Evolutionary conservation across 2,329 filamentous ascomycete species (phyloP).

Genomic region (Elsinoe fawcettii): DNA sequence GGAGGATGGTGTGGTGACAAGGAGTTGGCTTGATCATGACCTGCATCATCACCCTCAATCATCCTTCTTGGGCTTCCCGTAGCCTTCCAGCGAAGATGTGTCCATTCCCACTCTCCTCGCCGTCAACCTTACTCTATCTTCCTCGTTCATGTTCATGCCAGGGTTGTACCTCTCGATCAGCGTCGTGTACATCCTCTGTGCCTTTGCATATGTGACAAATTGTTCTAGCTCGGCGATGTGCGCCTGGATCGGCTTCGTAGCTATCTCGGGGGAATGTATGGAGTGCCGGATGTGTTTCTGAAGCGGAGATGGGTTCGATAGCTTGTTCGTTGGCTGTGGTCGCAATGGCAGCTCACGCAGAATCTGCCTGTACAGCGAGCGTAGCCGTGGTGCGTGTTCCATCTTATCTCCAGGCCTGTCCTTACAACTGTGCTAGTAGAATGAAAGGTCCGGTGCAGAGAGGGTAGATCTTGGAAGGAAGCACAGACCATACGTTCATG

Average conservation of each 20-base stretch:
- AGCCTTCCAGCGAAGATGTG: neutral
- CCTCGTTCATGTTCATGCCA: constrained; percentile 77
- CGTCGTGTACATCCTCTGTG: constrained; percentile 76
- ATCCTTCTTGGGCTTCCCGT: neutral
- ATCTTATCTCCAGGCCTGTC: constrained; percentile 22
- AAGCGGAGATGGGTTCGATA: constrained; percentile 55
- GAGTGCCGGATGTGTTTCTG: constrained; percentile 60
- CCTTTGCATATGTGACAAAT: constrained; percentile 67
- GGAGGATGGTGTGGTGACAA: neutral
- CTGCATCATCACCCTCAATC: neutral
- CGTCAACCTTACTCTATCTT: constrained; percentile 73
- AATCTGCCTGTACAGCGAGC: constrained; percentile 77
- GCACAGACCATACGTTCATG: constrained; percentile 4
- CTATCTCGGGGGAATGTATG: constrained; percentile 39
- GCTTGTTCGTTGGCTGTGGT: constrained; percentile 44
- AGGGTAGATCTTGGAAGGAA: neutral
- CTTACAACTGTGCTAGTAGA: too few species aligned
- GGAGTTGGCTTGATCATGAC: neutral
- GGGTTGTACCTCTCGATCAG: constrained; percentile 90
- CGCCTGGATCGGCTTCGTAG: constrained; percentile 26
- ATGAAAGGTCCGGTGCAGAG: too few species aligned
- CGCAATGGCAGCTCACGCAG: constrained; percentile 81
- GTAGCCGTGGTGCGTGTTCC: constrained; percentile 42
- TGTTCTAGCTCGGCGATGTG: constrained; percentile 59
- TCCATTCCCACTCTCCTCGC: constrained; percentile 87